Base-by-base conservation (phyloP, 768 basidiomycete species). In the Dentipellis fragilis region DNA sequence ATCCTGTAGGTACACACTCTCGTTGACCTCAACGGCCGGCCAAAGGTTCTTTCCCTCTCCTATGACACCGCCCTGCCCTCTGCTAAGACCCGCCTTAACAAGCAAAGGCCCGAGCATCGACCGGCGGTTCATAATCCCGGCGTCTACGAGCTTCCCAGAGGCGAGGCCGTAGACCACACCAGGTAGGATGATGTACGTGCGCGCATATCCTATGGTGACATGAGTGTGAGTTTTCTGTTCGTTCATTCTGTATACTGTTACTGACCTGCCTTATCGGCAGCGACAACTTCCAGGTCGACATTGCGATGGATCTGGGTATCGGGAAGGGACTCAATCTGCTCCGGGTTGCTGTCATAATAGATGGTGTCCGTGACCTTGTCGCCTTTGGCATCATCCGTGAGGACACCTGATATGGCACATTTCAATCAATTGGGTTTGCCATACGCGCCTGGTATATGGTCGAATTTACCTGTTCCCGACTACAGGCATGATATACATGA, bases 121-220 rank as follows among this genome's bases (percentile, higher is more conserved):
- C 52, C 75, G 69, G 1, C 70, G 63, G 59, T 85, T 81, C 35
- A 77, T 72, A 36, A 86, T 69, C 10, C 77, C 81, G 6, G 69
- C 65, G 23, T 80, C 73, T 37, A 77, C 75, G 23, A 86, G 71
- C 5, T 63, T 64, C 6, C 75, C 75, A 7, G 63, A 64, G 2
- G 80, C 77, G 36, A 80, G 67, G 46, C 80, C 83, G 59, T 79
- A 88, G 35, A 89, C 80, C 0, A 81, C 81, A 3, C 75, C 69
- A 1, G 81, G 80, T 12, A 79, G 61, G 52, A 84, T 62, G 55
- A 83, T 80, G 64, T 80, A 78, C 0, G 77, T 72, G 53, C 72
- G 72, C 34, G 75, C 72, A 64, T 76, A 81, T 14, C 78, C 78
- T 77, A 52, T 22, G 19, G 64, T 65, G 34, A 63, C 21, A 23